Evolutionary conservation across 1,139 yeast species (phyloP), one percentile per base, ranked within the genome.

Genomic region (Blastobotrys malaysiensis): DNA sequence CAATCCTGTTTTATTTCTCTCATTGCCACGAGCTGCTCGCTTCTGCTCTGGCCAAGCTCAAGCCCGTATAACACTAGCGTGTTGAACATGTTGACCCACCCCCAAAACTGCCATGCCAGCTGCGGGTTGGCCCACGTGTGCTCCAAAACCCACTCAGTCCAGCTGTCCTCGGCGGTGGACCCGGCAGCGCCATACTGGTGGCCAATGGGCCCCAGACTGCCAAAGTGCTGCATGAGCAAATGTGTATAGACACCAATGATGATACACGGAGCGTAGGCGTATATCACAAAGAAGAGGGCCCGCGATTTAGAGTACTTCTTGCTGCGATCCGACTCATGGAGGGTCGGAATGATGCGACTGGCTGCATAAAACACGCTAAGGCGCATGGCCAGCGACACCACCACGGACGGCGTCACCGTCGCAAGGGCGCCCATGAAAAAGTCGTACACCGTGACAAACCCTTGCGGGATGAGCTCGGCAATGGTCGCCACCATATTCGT

Each of bases 221-320:
- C 91, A 54, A 87, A 83, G 65, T 89, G 91, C 75, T 88, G 96
- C 77, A 93, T 79, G 80, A 93, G 85, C 64, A 93, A 74, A 69
- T 93, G 97, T 3, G 98, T 89, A 72, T 93, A 93, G 55, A 93
- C 96, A 0, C 97, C 96, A 59, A 91, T 90, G 50, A 93, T 82
- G 58, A 93, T 84, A 69, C 97, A 88, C 1, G 99, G 98, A 14
- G 96, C 87, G 70, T 88, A 91, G 36, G 96, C 84, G 66, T 90
- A 88, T 45, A 90, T 79, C 58, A 88, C 72, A 61, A 78, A 78
- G 69, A 86, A 48, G 26, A 61, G 50, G 1, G 63, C 58, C 43
- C 59, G 52, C 9, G 63, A 58, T 48, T 62, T 62, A n/a, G 63
- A 58, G 22, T 49, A 51, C 14, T 53, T 51, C 43, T 49, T 43